Evolutionary conservation across 768 basidiomycete species (phyloP).

Genomic region (Amanita subjunquillea): DNA sequence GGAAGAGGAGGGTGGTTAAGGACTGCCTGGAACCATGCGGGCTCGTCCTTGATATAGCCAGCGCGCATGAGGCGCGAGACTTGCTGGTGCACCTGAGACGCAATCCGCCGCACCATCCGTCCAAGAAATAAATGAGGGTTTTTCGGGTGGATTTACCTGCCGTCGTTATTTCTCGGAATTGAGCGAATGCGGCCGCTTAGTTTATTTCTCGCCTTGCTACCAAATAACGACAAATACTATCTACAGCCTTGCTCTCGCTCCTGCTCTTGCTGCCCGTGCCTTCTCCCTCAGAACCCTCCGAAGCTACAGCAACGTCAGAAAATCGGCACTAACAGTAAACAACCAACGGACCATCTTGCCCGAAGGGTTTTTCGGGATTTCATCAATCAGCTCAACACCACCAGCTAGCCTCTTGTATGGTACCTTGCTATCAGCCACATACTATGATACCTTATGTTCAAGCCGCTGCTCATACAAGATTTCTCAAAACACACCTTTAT

Average conservation of each 20-base stretch:
- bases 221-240: slow-evolving; percentile 14
- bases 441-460: slow-evolving; percentile 19
- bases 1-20: slow-evolving; percentile 82
- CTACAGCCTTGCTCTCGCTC: slow-evolving; percentile 10
- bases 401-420: slow-evolving; percentile 53
- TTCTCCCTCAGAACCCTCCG: slow-evolving; percentile 43
- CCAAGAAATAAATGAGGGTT: neutral
- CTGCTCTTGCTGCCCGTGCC: slow-evolving; percentile 21
- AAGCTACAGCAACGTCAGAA: slow-evolving; percentile 18
- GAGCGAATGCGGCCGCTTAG: too few species aligned
- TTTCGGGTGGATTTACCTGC: too few species aligned
- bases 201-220: too few species aligned
- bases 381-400: slow-evolving; percentile 52
- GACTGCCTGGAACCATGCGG: slow-evolving; percentile 80
- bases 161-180: too few species aligned
- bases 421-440: slow-evolving; percentile 47
- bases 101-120: slow-evolving; percentile 70
- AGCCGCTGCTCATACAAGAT: neutral
- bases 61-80: slow-evolving; percentile 71
- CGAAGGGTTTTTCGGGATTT: slow-evolving; percentile 60
- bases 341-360: slow-evolving; percentile 41
- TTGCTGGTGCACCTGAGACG: slow-evolving; percentile 83
- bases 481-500: slow-evolving; percentile 36
- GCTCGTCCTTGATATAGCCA: slow-evolving; percentile 50
- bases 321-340: neutral